A percentile compares a stretch with the other conserved stretches of the same genome.
These are phyloP conservation scores for Fusarium ambrosium DNA, from an alignment of 2,329 filamentous ascomycete species.

Conservation along the genomic window DNA sequence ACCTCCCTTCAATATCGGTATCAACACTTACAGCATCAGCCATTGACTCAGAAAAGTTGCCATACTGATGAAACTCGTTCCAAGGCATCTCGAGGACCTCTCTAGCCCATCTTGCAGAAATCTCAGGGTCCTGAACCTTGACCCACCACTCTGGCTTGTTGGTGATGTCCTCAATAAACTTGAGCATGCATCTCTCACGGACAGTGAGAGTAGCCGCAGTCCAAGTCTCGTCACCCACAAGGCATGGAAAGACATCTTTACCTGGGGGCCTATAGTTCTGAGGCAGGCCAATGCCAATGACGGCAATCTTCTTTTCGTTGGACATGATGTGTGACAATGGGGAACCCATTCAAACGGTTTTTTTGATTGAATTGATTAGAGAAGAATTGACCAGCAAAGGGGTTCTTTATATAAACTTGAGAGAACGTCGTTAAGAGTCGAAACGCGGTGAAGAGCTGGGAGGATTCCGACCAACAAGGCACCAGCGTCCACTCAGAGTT, in stretches of 20 bases:
- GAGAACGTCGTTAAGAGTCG: not conserved
- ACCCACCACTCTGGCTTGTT: slow-evolving; percentile 54
- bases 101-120: slow-evolving; percentile 47
- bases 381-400: not conserved
- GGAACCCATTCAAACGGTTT: not conserved
- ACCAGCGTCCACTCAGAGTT: slow-evolving; percentile 16
- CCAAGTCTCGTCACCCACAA: slow-evolving; percentile 39
- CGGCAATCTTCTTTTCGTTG: slow-evolving; percentile 3
- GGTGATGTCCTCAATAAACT: slow-evolving; percentile 50
- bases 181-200: slow-evolving; percentile 52
- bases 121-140: slow-evolving; percentile 47
- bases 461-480: slow-evolving; percentile 12
- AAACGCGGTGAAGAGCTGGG: not conserved
- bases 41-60: slow-evolving; percentile 49
- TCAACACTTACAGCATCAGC: slow-evolving; percentile 46
- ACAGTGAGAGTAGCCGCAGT: slow-evolving; percentile 46
- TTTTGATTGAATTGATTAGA: not conserved
- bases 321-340: slow-evolving; percentile 16
- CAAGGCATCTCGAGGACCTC: slow-evolving; percentile 51
- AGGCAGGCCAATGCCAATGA: slow-evolving; percentile 49
- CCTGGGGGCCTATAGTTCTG: slow-evolving; percentile 20
- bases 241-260: slow-evolving; percentile 36
- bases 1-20: not conserved
- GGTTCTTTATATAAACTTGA: not conserved
- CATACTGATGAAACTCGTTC: slow-evolving; percentile 37